Evolutionary conservation across 352 stramenopile genomes (phyloP).

Genomic region (Blastocystis sp.): DNA sequence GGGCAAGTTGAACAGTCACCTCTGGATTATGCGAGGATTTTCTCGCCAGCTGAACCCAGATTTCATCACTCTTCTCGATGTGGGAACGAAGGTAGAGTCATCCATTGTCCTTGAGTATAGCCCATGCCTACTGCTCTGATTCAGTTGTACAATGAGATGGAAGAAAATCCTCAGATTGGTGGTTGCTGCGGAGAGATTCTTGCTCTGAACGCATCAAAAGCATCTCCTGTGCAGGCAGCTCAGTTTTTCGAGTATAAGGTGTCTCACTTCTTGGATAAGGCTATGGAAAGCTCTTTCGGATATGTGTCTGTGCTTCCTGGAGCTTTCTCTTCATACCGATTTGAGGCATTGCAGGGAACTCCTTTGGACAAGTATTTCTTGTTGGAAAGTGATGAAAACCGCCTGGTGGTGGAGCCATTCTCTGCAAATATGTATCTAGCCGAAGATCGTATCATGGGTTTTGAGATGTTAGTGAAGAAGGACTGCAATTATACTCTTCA

Average conservation of each 20-base stretch:
- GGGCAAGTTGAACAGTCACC: constrained; percentile 66
- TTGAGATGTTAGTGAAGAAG: constrained; percentile 69
- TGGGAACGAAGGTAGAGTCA: constrained; percentile 63
- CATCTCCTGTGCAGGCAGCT: constrained; percentile 63
- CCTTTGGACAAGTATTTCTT: constrained; percentile 67
- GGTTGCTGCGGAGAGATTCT: constrained; percentile 67
- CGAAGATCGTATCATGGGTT: constrained; percentile 72
- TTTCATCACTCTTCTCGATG: constrained; percentile 66
- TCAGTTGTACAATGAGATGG: constrained; percentile 65
- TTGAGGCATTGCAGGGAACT: constrained; percentile 63
- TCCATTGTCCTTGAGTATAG: not conserved
- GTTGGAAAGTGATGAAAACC: constrained; percentile 64
- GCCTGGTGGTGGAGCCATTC: constrained; percentile 68
- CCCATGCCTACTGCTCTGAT: constrained; percentile 46
- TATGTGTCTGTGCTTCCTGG: constrained; percentile 67
- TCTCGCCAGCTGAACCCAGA: constrained; percentile 65
- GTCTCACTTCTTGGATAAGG: constrained; percentile 67
- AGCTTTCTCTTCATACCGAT: constrained; percentile 67
- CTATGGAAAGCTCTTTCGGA: constrained; percentile 66
- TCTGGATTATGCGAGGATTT: constrained; percentile 67
- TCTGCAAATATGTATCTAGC: constrained; percentile 74
- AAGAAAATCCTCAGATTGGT: constrained; percentile 65
- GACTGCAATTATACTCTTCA: constrained; percentile 68
- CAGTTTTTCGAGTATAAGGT: constrained; percentile 68
- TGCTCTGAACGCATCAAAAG: constrained; percentile 43